Conservation (phyloP, 495 filamentous ascomycete genomes). For the Evansstolkia leycettana region DNA sequence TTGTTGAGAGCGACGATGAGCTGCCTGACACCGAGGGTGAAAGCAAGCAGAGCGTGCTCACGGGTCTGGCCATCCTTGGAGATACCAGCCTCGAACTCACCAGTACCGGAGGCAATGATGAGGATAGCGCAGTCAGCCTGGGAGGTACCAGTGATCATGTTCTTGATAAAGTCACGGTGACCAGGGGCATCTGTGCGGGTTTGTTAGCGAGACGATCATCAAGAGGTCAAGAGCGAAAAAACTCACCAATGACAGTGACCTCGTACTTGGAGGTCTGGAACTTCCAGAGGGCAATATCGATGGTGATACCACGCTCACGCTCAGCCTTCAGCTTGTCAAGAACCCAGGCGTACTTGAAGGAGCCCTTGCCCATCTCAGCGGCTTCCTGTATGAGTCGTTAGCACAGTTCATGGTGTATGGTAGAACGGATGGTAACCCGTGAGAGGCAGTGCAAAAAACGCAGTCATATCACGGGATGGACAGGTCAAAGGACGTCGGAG, state of each 20-base stretch:
- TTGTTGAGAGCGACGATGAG: constrained; percentile 99
- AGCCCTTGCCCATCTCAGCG: constrained; percentile 98
- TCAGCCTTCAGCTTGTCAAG: constrained; percentile 99
- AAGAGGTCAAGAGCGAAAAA: constrained; percentile 1
- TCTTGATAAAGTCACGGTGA: constrained; percentile 99
- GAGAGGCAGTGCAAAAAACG: too few relatives aligned
- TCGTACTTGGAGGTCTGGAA: constrained; percentile 99
- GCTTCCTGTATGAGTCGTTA: constrained; percentile 63
- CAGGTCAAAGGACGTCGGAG: too few relatives aligned
- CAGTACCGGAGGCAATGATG: constrained; percentile 99
- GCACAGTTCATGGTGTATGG: constrained; percentile 6
- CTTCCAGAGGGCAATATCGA: constrained; percentile 99
- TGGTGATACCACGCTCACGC: constrained; percentile 99
- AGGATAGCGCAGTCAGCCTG: constrained; percentile 99
- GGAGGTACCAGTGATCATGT: constrained; percentile 99
- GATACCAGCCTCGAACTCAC: constrained; percentile 99
- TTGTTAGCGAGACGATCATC: constrained; percentile 9
- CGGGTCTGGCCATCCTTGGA: constrained; percentile 99
- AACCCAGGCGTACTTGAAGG: constrained; percentile 99
- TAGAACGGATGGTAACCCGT: too few relatives aligned
- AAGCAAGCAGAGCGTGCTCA: constrained; percentile 99
- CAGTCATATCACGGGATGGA: too few relatives aligned
- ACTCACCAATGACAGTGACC: constrained; percentile 94
- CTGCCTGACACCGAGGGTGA: constrained; percentile 99
- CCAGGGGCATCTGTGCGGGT: constrained; percentile 72